Conservation (phyloP, 106 monocot species). For the Amphibolis antarctica region DNA sequence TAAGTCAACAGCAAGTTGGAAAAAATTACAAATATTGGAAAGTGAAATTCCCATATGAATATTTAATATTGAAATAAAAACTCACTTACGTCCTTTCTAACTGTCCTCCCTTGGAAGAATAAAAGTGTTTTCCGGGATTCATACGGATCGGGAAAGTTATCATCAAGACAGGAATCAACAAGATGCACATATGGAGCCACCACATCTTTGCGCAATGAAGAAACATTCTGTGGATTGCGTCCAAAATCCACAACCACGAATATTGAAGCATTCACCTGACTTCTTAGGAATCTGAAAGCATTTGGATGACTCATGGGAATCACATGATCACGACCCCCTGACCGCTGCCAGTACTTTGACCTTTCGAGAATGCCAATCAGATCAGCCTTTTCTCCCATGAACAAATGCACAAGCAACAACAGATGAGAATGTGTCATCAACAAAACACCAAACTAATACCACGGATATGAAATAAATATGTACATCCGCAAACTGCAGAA, state of each 20-base stretch:
- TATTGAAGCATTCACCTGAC: conserved; percentile 77
- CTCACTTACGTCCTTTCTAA: conserved; percentile 80
- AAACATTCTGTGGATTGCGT: conserved; percentile 40
- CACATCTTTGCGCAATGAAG: conserved; percentile 71
- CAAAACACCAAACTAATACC: neutral
- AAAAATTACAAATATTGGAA: neutral
- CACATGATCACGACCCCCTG: conserved; percentile 76
- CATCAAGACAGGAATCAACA: conserved; percentile 56
- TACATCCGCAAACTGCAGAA: neutral
- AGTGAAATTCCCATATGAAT: neutral
- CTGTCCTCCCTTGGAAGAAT: conserved; percentile 86
- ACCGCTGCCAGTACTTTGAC: conserved; percentile 77
- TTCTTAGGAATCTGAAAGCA: conserved; percentile 84
- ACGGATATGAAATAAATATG: neutral
- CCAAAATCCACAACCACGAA: conserved; percentile 86
- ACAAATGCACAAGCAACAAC: neutral
- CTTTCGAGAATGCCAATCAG: conserved; percentile 47
- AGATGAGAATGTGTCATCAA: neutral
- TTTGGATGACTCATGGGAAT: conserved; percentile 97
- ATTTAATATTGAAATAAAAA: neutral
- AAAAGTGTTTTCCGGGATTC: conserved; percentile 72
- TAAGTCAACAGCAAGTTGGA: conserved; percentile 11
- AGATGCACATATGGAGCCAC: conserved; percentile 89
- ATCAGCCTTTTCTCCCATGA: conserved; percentile 45
- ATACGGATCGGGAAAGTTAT: conserved; percentile 58